A percentile compares a stretch with the other conserved stretches of the same genome.
Evolutionary conservation across 2,329 filamentous ascomycete genomes (phyloP).

Genomic region (Incumbomyces lentus): DNA sequence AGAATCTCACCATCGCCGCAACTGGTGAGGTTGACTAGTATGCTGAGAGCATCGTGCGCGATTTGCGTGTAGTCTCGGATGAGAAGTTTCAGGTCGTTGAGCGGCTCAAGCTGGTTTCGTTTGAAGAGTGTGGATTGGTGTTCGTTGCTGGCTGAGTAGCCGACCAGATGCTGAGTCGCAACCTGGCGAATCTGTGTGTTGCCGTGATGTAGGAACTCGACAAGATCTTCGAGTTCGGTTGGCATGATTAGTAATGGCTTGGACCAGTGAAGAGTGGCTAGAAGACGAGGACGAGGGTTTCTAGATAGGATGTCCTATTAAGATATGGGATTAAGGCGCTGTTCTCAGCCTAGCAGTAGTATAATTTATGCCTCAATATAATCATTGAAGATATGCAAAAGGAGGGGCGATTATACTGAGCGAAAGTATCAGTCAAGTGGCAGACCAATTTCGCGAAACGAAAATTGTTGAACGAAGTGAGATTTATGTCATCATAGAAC

Average conservation of each 20-base stretch:
- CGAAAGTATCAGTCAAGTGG: no score
- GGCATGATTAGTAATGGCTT: neutral
- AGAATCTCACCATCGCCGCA: slow-evolving; percentile 68
- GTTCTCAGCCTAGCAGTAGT: no score
- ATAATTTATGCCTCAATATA: no score
- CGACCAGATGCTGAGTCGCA: slow-evolving; percentile 42
- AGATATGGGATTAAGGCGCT: no score
- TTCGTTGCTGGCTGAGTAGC: slow-evolving; percentile 55
- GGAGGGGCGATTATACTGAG: no score
- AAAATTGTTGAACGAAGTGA: neutral
- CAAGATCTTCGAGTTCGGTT: slow-evolving; percentile 25
- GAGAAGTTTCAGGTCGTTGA: slow-evolving; percentile 79
- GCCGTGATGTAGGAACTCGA: slow-evolving; percentile 85
- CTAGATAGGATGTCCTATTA: no score
- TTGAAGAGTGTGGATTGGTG: slow-evolving; percentile 73
- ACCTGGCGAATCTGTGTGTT: slow-evolving; percentile 83
- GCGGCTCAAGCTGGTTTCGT: slow-evolving; percentile 60
- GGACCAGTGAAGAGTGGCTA: neutral
- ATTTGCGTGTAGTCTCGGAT: slow-evolving; percentile 80
- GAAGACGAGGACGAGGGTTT: no score
- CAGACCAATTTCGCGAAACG: no score
- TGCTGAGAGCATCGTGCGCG: slow-evolving; percentile 78
- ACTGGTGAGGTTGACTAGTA: slow-evolving; percentile 71
- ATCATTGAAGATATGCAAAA: no score
- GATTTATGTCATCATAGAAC: neutral